Base-by-base conservation (phyloP, 2,329 filamentous ascomycete genomes). In the Fusarium keratoplasticum region DNA sequence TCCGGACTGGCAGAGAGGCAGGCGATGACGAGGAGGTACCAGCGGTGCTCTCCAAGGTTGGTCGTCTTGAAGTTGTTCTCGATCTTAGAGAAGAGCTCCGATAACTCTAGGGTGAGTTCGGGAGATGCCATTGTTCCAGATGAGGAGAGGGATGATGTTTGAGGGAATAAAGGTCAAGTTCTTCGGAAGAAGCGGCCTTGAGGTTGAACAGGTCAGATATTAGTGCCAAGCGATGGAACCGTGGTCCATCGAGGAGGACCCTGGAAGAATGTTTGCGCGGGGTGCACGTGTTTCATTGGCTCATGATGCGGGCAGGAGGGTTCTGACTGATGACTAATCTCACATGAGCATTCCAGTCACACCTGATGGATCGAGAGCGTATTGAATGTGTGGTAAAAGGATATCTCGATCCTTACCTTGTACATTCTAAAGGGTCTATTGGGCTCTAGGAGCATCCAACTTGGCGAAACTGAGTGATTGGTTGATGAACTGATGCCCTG, bases 1-100 rank as follows among this genome's bases (percentile, higher is more conserved):
- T 76, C 74, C 25, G 71, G 71, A 16, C 74, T 76, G 1, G 74
- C 62, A 13, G 69, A 62, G 10, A 76, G 69, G 6, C 74, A 75
- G 25, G 71, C 71, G 4, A 75, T 71, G 18, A 57, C 64, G 36
- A 76, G 69, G 16, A 76, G 50, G 33, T 76, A 76, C 74, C 74
- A 76, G 14, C 61, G 71, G 10, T 76, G 38, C 6, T 67, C 36
- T 25, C 74, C 74, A 1, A 76, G 31, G 1, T 76, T 9, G 5
- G 74, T 76, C 3, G 10, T 36, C 4, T 65, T 64, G 71, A 76
- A 76, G 10, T 59, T 66, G 18, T 33, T 18, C 29, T 76, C 71
- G 16, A 76, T 64, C n/a, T 25, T 64, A 10, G 61, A 54, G 38
- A 75, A 76, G 44, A 75, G 64, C 40, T 70, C 27, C 1, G 59